Evolutionary conservation across 2,329 filamentous ascomycete genomes (phyloP).

Genomic region (Anthostomella pinea): DNA sequence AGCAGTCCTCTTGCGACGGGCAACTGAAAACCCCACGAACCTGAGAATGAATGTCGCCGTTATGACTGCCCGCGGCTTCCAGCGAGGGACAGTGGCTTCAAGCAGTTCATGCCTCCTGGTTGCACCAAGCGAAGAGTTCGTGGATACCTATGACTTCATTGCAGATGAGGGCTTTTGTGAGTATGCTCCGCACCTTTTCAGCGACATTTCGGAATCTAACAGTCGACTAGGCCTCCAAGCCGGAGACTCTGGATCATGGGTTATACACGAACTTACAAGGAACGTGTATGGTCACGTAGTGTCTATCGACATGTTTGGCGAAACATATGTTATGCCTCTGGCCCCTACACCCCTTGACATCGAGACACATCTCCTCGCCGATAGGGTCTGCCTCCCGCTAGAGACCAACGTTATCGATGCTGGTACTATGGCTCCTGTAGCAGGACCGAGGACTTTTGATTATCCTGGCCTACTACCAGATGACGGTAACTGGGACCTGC

Average conservation of each 20-base stretch:
- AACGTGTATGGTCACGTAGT: constrained; percentile 13
- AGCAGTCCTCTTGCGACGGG: not conserved
- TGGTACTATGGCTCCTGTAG: too few species aligned
- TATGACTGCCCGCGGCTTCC: constrained; percentile 6
- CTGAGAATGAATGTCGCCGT: constrained; percentile 1
- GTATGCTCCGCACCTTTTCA: not conserved
- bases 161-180: constrained; percentile 6
- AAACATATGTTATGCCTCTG: constrained; percentile 8
- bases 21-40: not conserved
- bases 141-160: constrained; percentile 9
- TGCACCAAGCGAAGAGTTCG: constrained; percentile 5
- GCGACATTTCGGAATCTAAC: constrained; percentile 1
- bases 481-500: too few species aligned
- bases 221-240: constrained; percentile 1
- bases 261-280: constrained; percentile 4
- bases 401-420: not conserved
- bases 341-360: constrained; percentile 8
- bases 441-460: too few species aligned
- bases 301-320: constrained; percentile 11
- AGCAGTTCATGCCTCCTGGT: constrained; percentile 5
- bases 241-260: constrained; percentile 12
- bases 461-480: too few species aligned
- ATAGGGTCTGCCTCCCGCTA: constrained; percentile 2
- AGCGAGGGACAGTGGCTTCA: constrained; percentile 5
- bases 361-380: constrained; percentile 4